A percentile compares a stretch with the other conserved stretches of the same genome.
Evolutionary conservation across 495 filamentous ascomycete species (phyloP).

Genomic region (Xylaria sp.): DNA sequence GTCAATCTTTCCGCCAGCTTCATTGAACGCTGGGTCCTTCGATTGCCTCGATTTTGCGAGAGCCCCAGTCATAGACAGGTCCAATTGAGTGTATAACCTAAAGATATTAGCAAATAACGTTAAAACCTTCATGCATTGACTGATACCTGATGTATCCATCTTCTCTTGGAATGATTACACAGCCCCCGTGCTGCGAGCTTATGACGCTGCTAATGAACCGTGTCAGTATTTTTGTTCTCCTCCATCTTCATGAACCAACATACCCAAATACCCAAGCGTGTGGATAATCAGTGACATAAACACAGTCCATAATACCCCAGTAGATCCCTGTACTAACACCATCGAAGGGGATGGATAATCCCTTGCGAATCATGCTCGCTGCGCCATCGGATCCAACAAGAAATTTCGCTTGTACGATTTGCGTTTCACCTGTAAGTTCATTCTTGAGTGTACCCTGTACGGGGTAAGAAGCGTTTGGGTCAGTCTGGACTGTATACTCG

Average conservation of each 20-base stretch:
- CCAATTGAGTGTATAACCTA: conserved; percentile 36
- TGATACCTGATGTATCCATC: conserved; percentile 45
- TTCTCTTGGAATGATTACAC: conserved; percentile 48
- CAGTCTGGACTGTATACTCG: conserved; percentile 18
- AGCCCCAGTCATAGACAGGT: conserved; percentile 32
- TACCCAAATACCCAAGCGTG: conserved; percentile 47
- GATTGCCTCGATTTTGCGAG: conserved; percentile 33
- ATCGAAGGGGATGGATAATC: conserved; percentile 45
- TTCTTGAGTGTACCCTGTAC: conserved; percentile 32
- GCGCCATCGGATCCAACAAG: conserved; percentile 48
- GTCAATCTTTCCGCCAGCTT: conserved; percentile 41
- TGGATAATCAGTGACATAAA: conserved; percentile 47
- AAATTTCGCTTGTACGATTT: conserved; percentile 41
- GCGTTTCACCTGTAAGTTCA: conserved; percentile 33
- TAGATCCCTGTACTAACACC: conserved; percentile 49
- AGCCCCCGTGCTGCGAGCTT: conserved; percentile 45
- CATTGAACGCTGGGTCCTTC: conserved; percentile 34
- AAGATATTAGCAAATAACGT: background rate
- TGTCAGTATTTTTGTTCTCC: background rate
- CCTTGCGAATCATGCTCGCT: conserved; percentile 41
- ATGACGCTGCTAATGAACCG: conserved; percentile 27
- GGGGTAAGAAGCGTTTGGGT: conserved; percentile 24
- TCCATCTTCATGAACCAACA: background rate
- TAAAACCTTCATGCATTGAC: background rate
- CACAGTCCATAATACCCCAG: conserved; percentile 52